Evolutionary conservation across 202 grass and related monocot species (phyloP), one percentile per base, ranked within the genome.

Genomic region (Tripidium arundinaceum): DNA sequence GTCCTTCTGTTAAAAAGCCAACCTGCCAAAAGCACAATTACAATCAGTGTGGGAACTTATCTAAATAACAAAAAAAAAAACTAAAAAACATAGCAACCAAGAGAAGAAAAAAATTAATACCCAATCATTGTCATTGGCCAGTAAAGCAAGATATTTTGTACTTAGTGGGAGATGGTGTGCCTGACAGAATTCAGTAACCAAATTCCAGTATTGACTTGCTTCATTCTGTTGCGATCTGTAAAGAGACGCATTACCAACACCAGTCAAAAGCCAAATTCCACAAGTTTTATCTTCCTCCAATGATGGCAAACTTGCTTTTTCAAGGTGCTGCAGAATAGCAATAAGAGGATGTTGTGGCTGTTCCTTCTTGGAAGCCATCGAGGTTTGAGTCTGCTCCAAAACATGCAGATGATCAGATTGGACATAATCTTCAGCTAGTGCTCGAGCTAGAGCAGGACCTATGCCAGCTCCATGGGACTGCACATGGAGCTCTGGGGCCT

Each of bases 101-200:
- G 40, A 68, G 24, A 82, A 75, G 11, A 71, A 65, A 68, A 83
- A 76, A 26, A n/a, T 70, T 8, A 72, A 77, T 98, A 98, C 95
- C 95, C 95, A 98, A 86, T 98, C 95, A 86, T 98, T 98, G 76
- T 98, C 91, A 69, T 87, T 94, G 60, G 92, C 95, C 73, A 98
- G 86, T 76, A 93, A 87, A 84, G 92, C 76, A 85, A 98, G 88
- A 81, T 94, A 98, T 74, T 90, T 90, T 65, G 92, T 94, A 83
- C 95, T 98, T 75, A 81, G 27, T 27, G 92, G 95, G 73, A 98
- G 92, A 77, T 87, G 68, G 80, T 98, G 95, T 58, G 86, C 76
- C 66, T 84, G 90, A 80, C 90, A 98, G 77, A 94, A 98, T 85
- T 86, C 88, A 45, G 89, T 93, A 70, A 98, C 90, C 83, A 93